These are phyloP conservation scores for Trichophyton benhamiae DNA, from an alignment of 2,329 filamentous ascomycete species.

Conservation along the genomic window DNA sequence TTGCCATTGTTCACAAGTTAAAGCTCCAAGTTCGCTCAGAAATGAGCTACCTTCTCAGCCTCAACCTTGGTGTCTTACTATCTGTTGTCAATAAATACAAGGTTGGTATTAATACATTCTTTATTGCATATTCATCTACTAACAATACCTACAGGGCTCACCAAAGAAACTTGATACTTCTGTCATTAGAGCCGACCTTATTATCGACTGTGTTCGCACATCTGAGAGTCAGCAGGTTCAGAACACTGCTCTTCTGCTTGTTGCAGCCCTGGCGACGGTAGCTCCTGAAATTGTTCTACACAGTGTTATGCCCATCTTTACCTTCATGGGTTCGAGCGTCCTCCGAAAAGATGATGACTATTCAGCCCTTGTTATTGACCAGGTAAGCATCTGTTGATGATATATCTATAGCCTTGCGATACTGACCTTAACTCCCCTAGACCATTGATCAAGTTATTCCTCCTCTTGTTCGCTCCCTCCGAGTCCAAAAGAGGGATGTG, in stretches of 20 bases:
- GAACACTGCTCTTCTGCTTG: constrained; percentile 75
- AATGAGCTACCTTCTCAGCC: constrained; percentile 76
- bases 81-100: constrained; percentile 73
- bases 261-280: constrained; percentile 73
- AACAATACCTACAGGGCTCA: constrained; percentile 6
- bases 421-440: constrained; percentile 25
- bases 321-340: constrained; percentile 88
- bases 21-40: constrained; percentile 71
- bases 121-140: not conserved
- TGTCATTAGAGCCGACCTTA: constrained; percentile 71
- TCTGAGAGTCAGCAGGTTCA: constrained; percentile 88
- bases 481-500: constrained; percentile 62
- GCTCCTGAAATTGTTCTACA: constrained; percentile 86
- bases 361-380: constrained; percentile 88
- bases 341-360: constrained; percentile 91
- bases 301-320: constrained; percentile 98
- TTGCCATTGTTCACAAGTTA: constrained; percentile 80
- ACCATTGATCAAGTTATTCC: constrained; percentile 92
- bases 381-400: constrained; percentile 21
- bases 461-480: constrained; percentile 72
- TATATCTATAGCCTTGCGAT: not conserved
- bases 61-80: constrained; percentile 69
- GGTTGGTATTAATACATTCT: constrained; percentile 13
- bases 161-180: constrained; percentile 56
- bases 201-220: constrained; percentile 88